Evolutionary conservation across 176 grass and related monocot species (phyloP).

Genomic region (Avena sativa): DNA sequence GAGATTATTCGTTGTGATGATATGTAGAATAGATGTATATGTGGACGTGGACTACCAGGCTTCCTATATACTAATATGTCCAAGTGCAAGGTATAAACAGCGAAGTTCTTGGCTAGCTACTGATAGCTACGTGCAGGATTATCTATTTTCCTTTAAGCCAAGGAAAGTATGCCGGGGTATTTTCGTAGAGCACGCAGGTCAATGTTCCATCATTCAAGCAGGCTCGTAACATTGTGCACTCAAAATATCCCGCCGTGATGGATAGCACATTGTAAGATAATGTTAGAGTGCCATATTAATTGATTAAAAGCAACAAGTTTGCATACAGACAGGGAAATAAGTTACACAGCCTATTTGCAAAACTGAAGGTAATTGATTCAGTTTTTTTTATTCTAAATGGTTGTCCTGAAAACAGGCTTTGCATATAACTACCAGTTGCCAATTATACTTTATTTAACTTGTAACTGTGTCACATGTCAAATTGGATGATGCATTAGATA

Average conservation of each 20-base stretch:
- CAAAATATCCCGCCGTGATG: background rate
- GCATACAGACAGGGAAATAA: background rate
- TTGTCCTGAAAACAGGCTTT: background rate
- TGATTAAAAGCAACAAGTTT: background rate
- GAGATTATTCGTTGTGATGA: background rate
- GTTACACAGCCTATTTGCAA: background rate
- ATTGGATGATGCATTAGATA: background rate
- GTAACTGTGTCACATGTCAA: background rate
- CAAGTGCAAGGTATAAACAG: background rate
- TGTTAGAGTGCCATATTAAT: background rate
- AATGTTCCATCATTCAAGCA: background rate
- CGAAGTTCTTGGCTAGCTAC: constrained; percentile 14
- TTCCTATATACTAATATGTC: background rate
- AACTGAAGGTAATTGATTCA: constrained; percentile 11
- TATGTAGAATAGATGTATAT: background rate
- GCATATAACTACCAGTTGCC: background rate
- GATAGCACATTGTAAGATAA: background rate
- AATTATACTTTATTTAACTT: constrained; percentile 7
- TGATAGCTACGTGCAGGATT: background rate
- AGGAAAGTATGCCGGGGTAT: background rate
- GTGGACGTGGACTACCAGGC: background rate
- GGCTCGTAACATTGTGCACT: background rate
- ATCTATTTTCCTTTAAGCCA: constrained; percentile 8
- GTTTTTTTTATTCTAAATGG: background rate
- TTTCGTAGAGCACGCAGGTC: background rate